These are phyloP conservation scores for Boletus barrowsii DNA, from an alignment of 768 basidiomycete species.

Conservation along the genomic window DNA sequence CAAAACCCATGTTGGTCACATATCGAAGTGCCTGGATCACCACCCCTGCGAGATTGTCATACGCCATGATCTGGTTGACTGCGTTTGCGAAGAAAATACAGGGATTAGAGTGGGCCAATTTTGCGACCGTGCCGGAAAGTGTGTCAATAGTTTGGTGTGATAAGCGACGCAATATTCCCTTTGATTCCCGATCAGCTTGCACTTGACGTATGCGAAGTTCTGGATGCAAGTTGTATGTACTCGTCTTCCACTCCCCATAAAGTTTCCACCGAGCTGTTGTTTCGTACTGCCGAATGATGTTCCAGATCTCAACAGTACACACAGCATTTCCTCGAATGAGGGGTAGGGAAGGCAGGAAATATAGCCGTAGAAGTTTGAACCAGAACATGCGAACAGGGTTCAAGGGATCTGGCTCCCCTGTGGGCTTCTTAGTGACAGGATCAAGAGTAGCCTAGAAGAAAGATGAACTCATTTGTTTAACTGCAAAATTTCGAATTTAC, in stretches of 20 bases:
- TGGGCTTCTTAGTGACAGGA: slow-evolving; percentile 57
- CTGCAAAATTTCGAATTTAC: slow-evolving; percentile 32
- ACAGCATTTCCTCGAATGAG: slow-evolving; percentile 84
- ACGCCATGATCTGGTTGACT: slow-evolving; percentile 92
- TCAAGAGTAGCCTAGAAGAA: slow-evolving; percentile 45
- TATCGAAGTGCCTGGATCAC: slow-evolving; percentile 88
- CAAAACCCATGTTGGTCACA: slow-evolving; percentile 91
- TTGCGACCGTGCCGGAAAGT: slow-evolving; percentile 84
- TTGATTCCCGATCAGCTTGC: slow-evolving; percentile 84
- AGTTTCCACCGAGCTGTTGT: slow-evolving; percentile 81
- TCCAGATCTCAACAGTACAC: slow-evolving; percentile 91
- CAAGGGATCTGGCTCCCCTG: slow-evolving; percentile 51
- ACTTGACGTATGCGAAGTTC: slow-evolving; percentile 77
- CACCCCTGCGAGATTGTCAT: slow-evolving; percentile 88
- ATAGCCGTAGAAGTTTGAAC: slow-evolving; percentile 74
- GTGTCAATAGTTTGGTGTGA: slow-evolving; percentile 81
- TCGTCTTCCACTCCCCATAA: slow-evolving; percentile 93
- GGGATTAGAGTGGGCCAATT: slow-evolving; percentile 92
- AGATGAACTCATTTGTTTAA: slow-evolving; percentile 4
- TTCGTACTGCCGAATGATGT: slow-evolving; percentile 76
- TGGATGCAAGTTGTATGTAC: slow-evolving; percentile 68
- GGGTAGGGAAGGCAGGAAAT: slow-evolving; percentile 84
- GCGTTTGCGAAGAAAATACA: slow-evolving; percentile 86
- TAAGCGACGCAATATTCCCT: slow-evolving; percentile 83
- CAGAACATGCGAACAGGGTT: slow-evolving; percentile 75